Base-by-base conservation (phyloP, 371 early-diverging fungal species). In the Mortierella sp. region DNA sequence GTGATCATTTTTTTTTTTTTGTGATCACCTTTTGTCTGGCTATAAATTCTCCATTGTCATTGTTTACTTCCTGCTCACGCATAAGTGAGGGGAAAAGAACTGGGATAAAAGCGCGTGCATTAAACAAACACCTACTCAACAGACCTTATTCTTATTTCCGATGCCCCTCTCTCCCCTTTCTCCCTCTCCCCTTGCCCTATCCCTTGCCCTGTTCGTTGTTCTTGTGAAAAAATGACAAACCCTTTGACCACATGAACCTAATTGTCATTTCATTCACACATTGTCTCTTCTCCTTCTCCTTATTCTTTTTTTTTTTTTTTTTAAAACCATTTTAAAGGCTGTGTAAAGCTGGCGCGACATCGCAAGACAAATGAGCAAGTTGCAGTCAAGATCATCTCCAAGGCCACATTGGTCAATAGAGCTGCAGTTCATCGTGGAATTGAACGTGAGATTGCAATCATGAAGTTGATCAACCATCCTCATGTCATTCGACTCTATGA, bases 381-480 rank as follows among this genome's bases (percentile, higher is more conserved):
- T 3, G 97, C 96, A 23, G 89, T 97, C 79, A 97, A 96, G 83
- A 95, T 97, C 83, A 96, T 97, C 68, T 87, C 92, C 73, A 86
- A 92, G 85, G 85, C 89, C 61, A 85, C 89, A 71, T 55, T 91
- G 31, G 88, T 85, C 42, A 86, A 88, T 66, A 84, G 85, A 57
- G 84, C 86, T 6, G 88, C 89, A 40, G 89, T 91, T 31, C 90
- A 94, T 84, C 89, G 89, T 62, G 93, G 96, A 42, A 92, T 96
- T 37, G 96, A 97, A 82, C 90, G 98, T 49, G 98, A 97, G 83
- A 96, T 97, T 68, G 94, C 95, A 23, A 91, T 97, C 63, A 95
- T 97, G 92, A 96, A 96, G 71, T 84, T 97, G 58, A 95, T 97
- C 55, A 91, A 93, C 76, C 98, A 97, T 75, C 96, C 96, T 9